phyloP scores from a whole-genome alignment of 495 filamentous ascomycete genomes.

The Massariosphaeria phaeospora region DNA sequence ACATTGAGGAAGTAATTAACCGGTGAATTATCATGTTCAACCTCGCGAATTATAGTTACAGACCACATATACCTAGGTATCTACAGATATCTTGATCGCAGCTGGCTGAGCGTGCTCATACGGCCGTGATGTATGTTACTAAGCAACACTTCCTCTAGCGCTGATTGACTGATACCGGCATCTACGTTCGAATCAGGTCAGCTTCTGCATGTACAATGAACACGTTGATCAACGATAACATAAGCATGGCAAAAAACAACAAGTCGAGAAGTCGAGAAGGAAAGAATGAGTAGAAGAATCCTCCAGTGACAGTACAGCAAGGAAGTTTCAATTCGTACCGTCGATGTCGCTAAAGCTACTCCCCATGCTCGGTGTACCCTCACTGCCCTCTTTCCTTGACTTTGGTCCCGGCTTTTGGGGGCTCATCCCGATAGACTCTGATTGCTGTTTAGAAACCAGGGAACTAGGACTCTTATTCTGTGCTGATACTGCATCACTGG shows the following conservation, averaged over 20 bases:
- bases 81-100: slow-evolving; percentile 50
- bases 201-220: background rate
- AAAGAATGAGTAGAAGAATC: slow-evolving; percentile 2
- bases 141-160: slow-evolving; percentile 85
- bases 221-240: background rate
- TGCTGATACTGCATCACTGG: slow-evolving; percentile 34
- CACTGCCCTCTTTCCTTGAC: slow-evolving; percentile 62
- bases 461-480: slow-evolving; percentile 33
- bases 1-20: background rate
- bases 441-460: slow-evolving; percentile 31
- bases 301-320: background rate
- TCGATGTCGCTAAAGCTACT: slow-evolving; percentile 97
- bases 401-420: slow-evolving; percentile 38
- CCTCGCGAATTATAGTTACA: background rate
- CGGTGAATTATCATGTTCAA: too few relatives aligned
- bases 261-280: background rate
- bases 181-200: slow-evolving; percentile 47
- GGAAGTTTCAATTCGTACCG: slow-evolving; percentile 48
- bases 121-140: slow-evolving; percentile 82
- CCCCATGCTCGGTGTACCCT: slow-evolving; percentile 91
- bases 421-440: background rate
- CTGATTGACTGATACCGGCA: slow-evolving; percentile 88
- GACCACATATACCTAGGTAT: background rate
- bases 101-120: slow-evolving; percentile 80
- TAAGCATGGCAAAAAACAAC: background rate